phyloP scores from a whole-genome alignment of 768 basidiomycete genomes.

The Kondoa malvinella region DNA sequence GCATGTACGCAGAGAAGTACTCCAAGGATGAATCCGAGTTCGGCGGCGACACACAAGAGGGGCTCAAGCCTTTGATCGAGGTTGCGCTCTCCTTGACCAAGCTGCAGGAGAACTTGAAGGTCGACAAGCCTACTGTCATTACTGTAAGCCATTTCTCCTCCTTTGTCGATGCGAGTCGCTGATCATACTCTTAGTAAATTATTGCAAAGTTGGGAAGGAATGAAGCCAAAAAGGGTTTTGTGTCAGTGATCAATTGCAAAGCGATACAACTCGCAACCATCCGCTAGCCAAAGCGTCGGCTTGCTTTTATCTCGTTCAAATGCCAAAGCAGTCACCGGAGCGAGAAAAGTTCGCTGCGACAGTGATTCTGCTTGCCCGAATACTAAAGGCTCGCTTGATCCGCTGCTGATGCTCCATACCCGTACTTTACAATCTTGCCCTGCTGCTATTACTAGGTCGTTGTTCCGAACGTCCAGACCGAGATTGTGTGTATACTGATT shows the following conservation, averaged over 20 bases:
- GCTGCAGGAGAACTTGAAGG: slow-evolving; percentile 64
- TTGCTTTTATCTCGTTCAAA: neutral
- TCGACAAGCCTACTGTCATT: slow-evolving; percentile 89
- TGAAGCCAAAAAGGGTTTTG: neutral
- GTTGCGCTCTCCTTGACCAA: slow-evolving; percentile 73
- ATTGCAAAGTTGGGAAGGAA: neutral
- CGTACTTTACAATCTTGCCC: slow-evolving; percentile 13
- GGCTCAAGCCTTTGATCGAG: slow-evolving; percentile 85
- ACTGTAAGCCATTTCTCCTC: slow-evolving; percentile 41
- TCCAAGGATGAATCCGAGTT: slow-evolving; percentile 41
- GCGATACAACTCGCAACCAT: neutral
- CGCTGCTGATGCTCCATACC: slow-evolving; percentile 7
- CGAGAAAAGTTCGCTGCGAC: neutral
- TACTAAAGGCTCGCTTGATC: neutral
- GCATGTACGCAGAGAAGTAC: slow-evolving; percentile 91
- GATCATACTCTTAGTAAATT: neutral
- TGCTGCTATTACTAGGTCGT: slow-evolving; percentile 10
- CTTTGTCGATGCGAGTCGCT: neutral
- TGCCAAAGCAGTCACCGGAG: neutral
- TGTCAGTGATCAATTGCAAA: neutral
- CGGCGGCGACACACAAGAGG: slow-evolving; percentile 51
- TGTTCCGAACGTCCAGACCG: slow-evolving; percentile 5
- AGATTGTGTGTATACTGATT: slow-evolving; percentile 10
- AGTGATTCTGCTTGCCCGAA: neutral
- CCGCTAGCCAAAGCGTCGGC: neutral